Evolutionary conservation across 1,139 yeast species (phyloP), one percentile per base, ranked within the genome.

Genomic region (Pneumocystis jirovecii): DNA sequence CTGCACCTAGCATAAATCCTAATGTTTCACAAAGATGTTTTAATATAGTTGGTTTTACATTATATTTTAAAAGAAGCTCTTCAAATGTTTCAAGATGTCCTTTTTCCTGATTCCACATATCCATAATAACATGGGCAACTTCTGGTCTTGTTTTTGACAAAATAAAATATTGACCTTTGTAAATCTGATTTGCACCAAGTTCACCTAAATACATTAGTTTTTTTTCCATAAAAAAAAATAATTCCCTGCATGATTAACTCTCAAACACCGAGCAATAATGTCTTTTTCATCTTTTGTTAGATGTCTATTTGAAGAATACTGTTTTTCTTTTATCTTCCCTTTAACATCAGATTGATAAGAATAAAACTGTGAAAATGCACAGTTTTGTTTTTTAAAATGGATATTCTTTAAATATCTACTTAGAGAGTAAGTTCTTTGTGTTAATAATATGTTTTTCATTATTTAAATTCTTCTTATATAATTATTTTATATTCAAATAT

Each of bases 41-140:
- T 63, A 93, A 76, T 10, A 91, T 72, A 0, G 96, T 89, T 1
- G 98, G 98, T 70, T 98, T 82, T 0, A 91, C 96, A 64, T 97
- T 79, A 69, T 89, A 85, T 68, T 82, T 80, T 0, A 83, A 78
- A 73, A 93, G 97, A 57, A 91, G 77, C 3, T 80, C 75, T 73
- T 95, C 88, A 77, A 93, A 93, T 0, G 96, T 87, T 68, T 82
- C 77, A 73, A 90, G 96, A 72, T 93, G 99, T 71, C 86, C 89
- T 60, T 91, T 79, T 72, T 93, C 99, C 74, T 93, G 97, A 61
- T 90, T 96, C 97, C 98, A 91, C 98, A 93, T 93, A 74, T 93
- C 97, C 72, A 85, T 83, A 72, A 93, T 79, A 15, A 90, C 80
- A 8, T 81, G 81, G 19, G 86, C 89, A 2, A 96, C 89, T 69